These are phyloP conservation scores for Yarrowia sp. DNA, from an alignment of 805 yeast species.

Conservation along the genomic window DNA sequence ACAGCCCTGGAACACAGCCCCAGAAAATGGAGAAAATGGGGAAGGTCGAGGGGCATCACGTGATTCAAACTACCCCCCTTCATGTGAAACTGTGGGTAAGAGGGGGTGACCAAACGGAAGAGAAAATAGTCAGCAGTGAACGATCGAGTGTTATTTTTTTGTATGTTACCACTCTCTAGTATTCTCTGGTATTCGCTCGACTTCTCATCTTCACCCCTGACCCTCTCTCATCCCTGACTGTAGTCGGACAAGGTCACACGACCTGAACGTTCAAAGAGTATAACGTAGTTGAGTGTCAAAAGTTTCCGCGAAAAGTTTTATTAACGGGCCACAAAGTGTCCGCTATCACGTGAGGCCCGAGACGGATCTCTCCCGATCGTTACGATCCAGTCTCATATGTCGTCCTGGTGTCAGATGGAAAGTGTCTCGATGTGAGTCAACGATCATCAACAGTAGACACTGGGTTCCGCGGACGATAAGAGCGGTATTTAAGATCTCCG, in stretches of 20 bases:
- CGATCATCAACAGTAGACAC: neutral
- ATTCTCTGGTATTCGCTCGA: too few species aligned
- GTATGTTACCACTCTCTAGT: too few species aligned
- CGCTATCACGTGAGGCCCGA: neutral
- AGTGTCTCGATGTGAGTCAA: neutral
- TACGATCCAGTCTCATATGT: neutral
- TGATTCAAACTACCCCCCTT: neutral
- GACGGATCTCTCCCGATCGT: neutral
- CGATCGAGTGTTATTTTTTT: too few species aligned
- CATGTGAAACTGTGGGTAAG: constrained; percentile 9
- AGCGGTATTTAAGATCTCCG: neutral
- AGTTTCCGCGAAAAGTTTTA: constrained; percentile 17
- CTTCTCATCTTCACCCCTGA: too few species aligned
- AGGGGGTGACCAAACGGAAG: neutral
- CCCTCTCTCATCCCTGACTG: too few species aligned
- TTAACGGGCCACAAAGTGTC: neutral
- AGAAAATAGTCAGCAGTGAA: too few species aligned
- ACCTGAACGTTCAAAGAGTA: constrained; percentile 17
- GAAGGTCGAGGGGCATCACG: constrained; percentile 32
- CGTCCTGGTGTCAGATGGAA: neutral
- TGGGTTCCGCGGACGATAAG: neutral
- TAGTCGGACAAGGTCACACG: constrained; percentile 13
- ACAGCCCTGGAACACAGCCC: constrained; percentile 29
- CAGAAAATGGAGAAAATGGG: constrained; percentile 19
- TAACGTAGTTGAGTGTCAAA: constrained; percentile 1